Base-by-base conservation (phyloP, 176 grass and related monocot species). In the Oryza nivara region DNA sequence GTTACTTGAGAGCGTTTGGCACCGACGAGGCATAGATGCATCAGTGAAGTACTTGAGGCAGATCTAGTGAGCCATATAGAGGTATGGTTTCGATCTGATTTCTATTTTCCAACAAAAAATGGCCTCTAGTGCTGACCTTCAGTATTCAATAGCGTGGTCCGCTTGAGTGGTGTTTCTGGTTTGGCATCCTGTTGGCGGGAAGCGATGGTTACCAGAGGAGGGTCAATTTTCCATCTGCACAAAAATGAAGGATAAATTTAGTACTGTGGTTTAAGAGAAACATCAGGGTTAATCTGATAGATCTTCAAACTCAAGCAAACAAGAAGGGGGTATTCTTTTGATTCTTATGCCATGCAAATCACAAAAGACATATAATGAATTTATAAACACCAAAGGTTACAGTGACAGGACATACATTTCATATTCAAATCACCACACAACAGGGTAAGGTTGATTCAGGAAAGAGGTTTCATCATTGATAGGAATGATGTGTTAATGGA, bases 211-310 rank as follows among this genome's bases (percentile, higher is more conserved):
- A 91, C 81, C 22, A 54, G 65, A 32, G 87, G 87, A 76, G 87
- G 89, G 30, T 85, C 81, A 47, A 94, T 73, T 87, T 87, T 84
- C 92, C 92, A 94, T 45, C 92, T 94, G 89, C 78, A 77, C 5
- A 44, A 35, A 68, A 73, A 71, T 65, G 36, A 61, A 11, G 52
- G 0, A 43, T 28, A 30, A 12, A 75, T 65, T 49, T 79, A 45
- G 16, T 35, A 51, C 11, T 13, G 4, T 35, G 54, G 9, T 70
- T 23, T 16, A 28, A 41, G 40, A 3, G 11, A 70, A 84, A 72
- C 15, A 22, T 3, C 11, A 83, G 9, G 23, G 12, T 1, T 38
- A 25, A 46, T 35, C 17, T 16, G 54, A 73, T 25, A 64, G 23
- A 16, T 3, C 60, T 65, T 38, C 58, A 78, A 65, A 63, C 54